Evolutionary conservation across 495 filamentous ascomycete genomes (phyloP).

Genomic region (Aspergillus nanangensis): DNA sequence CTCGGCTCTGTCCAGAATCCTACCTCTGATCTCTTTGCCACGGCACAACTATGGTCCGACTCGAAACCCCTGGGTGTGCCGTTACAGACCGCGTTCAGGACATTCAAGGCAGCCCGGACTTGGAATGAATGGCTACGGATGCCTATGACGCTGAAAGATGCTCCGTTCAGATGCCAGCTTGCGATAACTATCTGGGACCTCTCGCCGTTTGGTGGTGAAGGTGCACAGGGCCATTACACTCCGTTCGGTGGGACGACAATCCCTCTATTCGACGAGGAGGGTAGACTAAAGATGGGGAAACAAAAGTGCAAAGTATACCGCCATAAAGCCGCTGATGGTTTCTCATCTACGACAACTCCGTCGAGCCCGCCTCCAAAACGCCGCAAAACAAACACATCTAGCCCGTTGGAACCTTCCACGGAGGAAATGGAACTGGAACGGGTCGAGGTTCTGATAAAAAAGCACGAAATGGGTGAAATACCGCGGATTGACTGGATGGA

Average conservation of each 20-base stretch:
- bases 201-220: conserved; percentile 65
- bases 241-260: conserved; percentile 96
- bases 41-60: conserved; percentile 90
- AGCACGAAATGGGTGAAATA: conserved; percentile 97
- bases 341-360: conserved; percentile 75
- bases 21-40: conserved; percentile 86
- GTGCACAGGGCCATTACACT: conserved; percentile 65
- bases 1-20: conserved; percentile 72
- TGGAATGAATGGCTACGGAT: conserved; percentile 98
- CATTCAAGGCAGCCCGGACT: conserved; percentile 71
- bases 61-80: conserved; percentile 92
- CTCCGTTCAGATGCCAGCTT: conserved; percentile 74
- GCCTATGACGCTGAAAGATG: conserved; percentile 73
- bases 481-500: conserved; percentile 92
- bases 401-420: conserved; percentile 39
- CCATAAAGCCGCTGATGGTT: conserved; percentile 79
- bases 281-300: conserved; percentile 80
- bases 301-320: conserved; percentile 88
- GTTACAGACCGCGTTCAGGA: conserved; percentile 85
- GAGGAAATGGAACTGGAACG: conserved; percentile 76
- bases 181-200: conserved; percentile 96
- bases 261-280: conserved; percentile 83
- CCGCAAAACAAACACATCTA: conserved; percentile 42
- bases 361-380: conserved; percentile 47
- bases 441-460: conserved; percentile 85